A percentile compares a stretch with the other conserved stretches of the same genome.
Evolutionary conservation across 495 filamentous ascomycete genomes (phyloP).

Genomic region (Cenococcum geophilum): DNA sequence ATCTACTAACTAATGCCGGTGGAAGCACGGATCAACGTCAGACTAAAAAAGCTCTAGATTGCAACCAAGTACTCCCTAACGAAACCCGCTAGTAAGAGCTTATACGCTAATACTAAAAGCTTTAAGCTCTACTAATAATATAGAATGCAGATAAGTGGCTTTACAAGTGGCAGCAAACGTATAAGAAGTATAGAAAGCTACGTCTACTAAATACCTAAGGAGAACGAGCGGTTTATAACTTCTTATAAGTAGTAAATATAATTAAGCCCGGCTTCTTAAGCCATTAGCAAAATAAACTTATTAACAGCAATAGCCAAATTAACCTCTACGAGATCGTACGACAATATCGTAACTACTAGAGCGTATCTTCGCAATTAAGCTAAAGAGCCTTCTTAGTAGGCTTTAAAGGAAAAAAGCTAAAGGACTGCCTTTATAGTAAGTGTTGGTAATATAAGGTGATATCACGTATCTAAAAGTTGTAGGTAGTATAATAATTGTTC

Average conservation of each 20-base stretch:
- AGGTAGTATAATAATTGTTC: no score
- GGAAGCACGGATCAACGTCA: no score
- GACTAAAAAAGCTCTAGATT: no score
- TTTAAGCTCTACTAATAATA: not conserved
- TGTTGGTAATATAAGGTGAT: no score
- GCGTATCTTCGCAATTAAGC: not conserved
- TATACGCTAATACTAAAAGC: not conserved
- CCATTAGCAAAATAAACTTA: not conserved
- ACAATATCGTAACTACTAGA: not conserved
- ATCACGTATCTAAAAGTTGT: no score
- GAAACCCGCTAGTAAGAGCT: not conserved
- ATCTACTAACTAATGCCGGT: no score
- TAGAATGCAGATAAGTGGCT: not conserved
- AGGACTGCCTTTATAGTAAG: not conserved
- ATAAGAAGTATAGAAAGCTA: not conserved
- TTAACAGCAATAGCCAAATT: not conserved
- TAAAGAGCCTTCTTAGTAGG: not conserved
- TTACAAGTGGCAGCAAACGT: not conserved
- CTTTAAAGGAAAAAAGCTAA: not conserved
- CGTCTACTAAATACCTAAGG: not conserved
- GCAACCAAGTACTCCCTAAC: not conserved
- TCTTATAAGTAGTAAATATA: not conserved
- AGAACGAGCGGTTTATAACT: not conserved
- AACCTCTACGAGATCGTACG: not conserved
- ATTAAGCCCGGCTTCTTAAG: not conserved